Evolutionary conservation across 2,329 filamentous ascomycete species (phyloP).

Genomic region (Claviceps africana): DNA sequence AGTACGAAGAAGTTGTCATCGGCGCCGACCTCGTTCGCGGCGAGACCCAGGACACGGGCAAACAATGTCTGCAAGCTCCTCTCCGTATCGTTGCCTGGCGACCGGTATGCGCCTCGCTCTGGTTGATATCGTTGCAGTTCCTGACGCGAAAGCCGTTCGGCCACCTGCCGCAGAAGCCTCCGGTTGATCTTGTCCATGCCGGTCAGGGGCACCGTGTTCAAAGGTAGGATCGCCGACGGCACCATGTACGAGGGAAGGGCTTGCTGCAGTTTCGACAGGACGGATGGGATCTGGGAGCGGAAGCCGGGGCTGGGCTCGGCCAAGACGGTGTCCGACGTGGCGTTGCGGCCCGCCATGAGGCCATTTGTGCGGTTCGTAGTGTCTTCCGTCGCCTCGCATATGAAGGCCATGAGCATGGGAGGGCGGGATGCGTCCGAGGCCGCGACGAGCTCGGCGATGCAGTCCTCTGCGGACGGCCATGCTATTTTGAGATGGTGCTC

Average conservation of each 20-base stretch:
- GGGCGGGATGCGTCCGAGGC: neutral
- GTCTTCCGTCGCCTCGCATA: neutral
- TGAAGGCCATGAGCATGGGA: neutral
- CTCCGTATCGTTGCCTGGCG: neutral
- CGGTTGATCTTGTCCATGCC: neutral
- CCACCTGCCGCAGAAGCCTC: neutral
- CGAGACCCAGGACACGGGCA: neutral
- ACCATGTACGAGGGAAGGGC: constrained; percentile 4
- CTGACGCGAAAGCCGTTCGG: neutral
- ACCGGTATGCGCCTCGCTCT: neutral
- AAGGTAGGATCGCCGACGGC: neutral
- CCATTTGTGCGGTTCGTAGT: too few species aligned
- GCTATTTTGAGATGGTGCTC: neutral
- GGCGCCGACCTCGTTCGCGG: neutral
- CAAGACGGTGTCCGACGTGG: neutral
- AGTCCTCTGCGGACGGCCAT: neutral
- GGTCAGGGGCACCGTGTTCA: neutral
- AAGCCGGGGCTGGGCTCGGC: neutral
- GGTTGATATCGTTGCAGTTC: neutral
- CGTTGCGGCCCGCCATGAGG: neutral
- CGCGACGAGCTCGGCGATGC: neutral
- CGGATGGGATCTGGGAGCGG: neutral
- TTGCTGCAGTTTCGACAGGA: neutral
- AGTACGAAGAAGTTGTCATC: constrained; percentile 1
- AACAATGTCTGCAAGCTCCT: neutral